These are phyloP conservation scores for Tephrocybe sp. DNA, from an alignment of 768 basidiomycete genomes.

Conservation along the genomic window DNA sequence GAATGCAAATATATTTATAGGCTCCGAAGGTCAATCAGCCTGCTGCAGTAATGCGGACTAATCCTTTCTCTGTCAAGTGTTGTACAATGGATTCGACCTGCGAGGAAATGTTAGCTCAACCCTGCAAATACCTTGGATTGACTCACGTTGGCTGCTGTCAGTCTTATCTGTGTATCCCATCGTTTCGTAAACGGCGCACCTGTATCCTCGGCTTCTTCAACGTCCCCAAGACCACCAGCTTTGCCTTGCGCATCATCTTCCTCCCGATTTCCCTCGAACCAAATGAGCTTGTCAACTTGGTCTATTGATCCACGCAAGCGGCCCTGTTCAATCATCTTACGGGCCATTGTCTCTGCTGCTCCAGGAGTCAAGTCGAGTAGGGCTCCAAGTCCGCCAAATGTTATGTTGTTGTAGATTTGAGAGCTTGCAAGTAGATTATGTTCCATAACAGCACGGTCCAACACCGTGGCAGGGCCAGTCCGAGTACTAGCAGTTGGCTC, in stretches of 20 bases:
- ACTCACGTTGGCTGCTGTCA: constrained; percentile 82
- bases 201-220: constrained; percentile 85
- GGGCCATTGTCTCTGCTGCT: constrained; percentile 95
- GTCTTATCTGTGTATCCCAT: constrained; percentile 94
- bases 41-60: constrained; percentile 43
- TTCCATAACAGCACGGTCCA: constrained; percentile 98
- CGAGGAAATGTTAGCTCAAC: constrained; percentile 1
- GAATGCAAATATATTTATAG: constrained; percentile 26
- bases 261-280: constrained; percentile 85
- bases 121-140: constrained; percentile 3
- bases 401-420: constrained; percentile 97
- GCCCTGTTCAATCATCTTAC: constrained; percentile 98
- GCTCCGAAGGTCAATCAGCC: constrained; percentile 17
- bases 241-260: constrained; percentile 94
- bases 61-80: constrained; percentile 68
- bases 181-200: constrained; percentile 89
- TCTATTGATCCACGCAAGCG: constrained; percentile 92
- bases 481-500: constrained; percentile 70
- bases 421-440: constrained; percentile 97
- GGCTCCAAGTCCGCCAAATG: constrained; percentile 90
- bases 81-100: constrained; percentile 90
- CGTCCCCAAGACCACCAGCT: constrained; percentile 89
- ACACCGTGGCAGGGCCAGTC: constrained; percentile 91
- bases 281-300: constrained; percentile 92
- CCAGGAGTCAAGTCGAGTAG: constrained; percentile 87